Evolutionary conservation across 306 rosid species (phyloP).

Genomic region (Sophora flavescens): DNA sequence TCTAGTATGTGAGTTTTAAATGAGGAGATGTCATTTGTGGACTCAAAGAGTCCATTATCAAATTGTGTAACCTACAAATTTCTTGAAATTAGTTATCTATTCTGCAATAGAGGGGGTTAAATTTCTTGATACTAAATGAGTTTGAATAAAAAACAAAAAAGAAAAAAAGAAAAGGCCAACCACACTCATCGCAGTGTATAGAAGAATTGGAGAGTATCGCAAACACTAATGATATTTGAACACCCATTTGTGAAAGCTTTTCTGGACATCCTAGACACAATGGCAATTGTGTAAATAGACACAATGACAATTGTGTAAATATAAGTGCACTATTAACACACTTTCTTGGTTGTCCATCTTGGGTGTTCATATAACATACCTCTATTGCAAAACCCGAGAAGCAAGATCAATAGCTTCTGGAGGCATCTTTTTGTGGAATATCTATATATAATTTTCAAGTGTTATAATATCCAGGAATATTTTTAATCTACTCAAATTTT

Average conservation of each 20-base stretch:
- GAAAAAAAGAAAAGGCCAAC: too few relatives aligned
- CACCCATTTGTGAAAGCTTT: too few relatives aligned
- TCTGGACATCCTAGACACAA: too few relatives aligned
- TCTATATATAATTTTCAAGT: slow-evolving; percentile 50
- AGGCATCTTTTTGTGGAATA: slow-evolving; percentile 82
- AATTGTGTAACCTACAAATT: slow-evolving; percentile 84
- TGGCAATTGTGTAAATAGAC: too few relatives aligned
- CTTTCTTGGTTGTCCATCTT: too few relatives aligned
- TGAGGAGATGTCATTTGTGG: slow-evolving; percentile 58
- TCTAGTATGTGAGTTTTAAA: slow-evolving; percentile 84
- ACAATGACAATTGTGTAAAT: too few relatives aligned
- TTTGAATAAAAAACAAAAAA: too few relatives aligned
- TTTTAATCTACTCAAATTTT: slow-evolving; percentile 31
- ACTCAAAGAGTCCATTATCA: slow-evolving; percentile 87
- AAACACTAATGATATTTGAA: too few relatives aligned
- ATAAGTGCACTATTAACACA: too few relatives aligned
- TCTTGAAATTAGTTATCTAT: slow-evolving; percentile 39
- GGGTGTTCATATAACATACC: too few relatives aligned
- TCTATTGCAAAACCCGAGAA: slow-evolving; percentile 72
- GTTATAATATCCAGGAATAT: slow-evolving; percentile 28
- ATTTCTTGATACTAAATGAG: too few relatives aligned
- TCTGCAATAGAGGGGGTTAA: not conserved
- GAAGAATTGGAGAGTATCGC: slow-evolving; percentile 85
- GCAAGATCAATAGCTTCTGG: slow-evolving; percentile 93
- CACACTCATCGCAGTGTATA: slow-evolving; percentile 76